Conservation (phyloP, 2,329 filamentous ascomycete species). For the Talaromyces sp. region DNA sequence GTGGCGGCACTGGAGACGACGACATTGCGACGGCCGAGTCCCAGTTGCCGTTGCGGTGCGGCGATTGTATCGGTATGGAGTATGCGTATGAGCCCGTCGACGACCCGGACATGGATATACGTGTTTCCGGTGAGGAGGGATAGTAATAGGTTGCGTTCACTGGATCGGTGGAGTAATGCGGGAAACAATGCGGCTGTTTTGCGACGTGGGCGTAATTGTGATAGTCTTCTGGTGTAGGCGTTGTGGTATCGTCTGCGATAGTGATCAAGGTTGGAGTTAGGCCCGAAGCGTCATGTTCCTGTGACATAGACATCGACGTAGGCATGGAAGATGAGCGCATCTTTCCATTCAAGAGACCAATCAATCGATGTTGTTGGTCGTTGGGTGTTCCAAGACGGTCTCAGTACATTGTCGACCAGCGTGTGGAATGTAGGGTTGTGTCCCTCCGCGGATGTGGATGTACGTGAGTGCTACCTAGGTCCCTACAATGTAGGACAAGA, state of each 20-base stretch:
- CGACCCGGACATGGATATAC: conserved; percentile 26
- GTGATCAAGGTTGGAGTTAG: conserved; percentile 3
- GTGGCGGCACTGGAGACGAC: not conserved
- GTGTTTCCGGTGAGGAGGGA: conserved; percentile 21
- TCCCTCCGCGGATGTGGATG: not conserved
- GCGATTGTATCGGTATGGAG: conserved; percentile 19
- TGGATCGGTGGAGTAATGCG: not conserved
- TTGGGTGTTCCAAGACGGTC: not conserved
- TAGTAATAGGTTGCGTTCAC: conserved; percentile 7
- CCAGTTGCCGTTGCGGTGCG: conserved; percentile 16
- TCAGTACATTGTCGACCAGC: conserved; percentile 3
- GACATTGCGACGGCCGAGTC: conserved; percentile 22
- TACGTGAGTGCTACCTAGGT: not conserved
- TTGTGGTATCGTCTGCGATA: conserved; percentile 19
- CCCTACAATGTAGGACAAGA: not conserved
- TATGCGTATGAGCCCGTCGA: conserved; percentile 23
- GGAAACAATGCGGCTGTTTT: conserved; percentile 6
- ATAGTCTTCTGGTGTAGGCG: not conserved
- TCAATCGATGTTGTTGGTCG: not conserved
- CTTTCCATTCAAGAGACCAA: not conserved
- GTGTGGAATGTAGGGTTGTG: conserved; percentile 14
- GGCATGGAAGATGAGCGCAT: not conserved
- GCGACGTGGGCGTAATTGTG: not conserved
- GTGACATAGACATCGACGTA: not conserved
- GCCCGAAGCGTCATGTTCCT: conserved; percentile 1